Percentiles rank a stretch among this genome's conserved stretches.
phyloP scores from a whole-genome alignment of 768 basidiomycete genomes.

The Mrakia frigida region DNA sequence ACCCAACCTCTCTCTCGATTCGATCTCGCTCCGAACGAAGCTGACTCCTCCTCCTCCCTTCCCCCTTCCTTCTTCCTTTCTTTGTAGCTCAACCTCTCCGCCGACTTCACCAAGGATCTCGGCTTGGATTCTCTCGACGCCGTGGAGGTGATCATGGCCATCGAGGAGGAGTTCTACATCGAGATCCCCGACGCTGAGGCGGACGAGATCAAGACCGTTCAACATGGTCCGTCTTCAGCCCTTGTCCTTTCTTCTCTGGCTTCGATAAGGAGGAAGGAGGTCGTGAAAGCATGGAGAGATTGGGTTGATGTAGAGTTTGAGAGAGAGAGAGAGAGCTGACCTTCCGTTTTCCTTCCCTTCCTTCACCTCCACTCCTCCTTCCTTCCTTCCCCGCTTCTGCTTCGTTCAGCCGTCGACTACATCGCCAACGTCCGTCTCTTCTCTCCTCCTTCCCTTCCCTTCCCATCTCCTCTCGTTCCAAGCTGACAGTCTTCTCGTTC shows the following conservation, averaged over 20 bases:
- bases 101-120: conserved; percentile 73
- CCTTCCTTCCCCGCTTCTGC: neutral
- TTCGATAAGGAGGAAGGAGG: conserved; percentile 24
- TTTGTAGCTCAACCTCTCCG: conserved; percentile 58
- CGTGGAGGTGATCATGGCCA: conserved; percentile 97
- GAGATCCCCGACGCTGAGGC: conserved; percentile 97
- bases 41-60: neutral
- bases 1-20: neutral
- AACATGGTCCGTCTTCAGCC: conserved; percentile 61
- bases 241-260: conserved; percentile 10
- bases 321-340: neutral
- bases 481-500: too few species aligned
- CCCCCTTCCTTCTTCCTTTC: neutral
- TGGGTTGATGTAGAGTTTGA: neutral
- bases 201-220: conserved; percentile 85
- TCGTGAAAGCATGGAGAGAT: too few species aligned
- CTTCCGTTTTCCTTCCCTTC: neutral
- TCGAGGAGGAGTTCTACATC: conserved; percentile 98
- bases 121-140: conserved; percentile 93
- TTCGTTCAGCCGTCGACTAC: neutral
- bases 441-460: too few species aligned
- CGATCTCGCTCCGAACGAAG: neutral
- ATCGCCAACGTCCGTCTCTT: too few species aligned
- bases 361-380: neutral
- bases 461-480: too few species aligned